Evolutionary conservation across 2,329 filamentous ascomycete species (phyloP).

Genomic region (Phoma sp.): DNA sequence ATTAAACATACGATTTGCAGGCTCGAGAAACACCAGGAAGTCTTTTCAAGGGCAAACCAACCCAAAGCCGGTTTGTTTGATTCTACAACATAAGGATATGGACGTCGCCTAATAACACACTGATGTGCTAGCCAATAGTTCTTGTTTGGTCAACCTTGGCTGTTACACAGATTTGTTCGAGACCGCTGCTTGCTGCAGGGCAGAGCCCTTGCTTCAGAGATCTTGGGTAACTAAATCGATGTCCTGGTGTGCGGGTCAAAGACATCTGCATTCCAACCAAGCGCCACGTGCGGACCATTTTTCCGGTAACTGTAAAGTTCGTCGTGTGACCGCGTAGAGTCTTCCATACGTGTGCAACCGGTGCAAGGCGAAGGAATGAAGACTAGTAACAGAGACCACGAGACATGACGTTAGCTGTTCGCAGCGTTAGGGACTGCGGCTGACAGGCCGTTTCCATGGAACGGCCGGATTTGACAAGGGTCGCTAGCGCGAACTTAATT

Average conservation of each 20-base stretch:
- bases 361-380: slow-evolving; percentile 6
- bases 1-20: too few species aligned
- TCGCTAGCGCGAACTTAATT: background rate
- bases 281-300: slow-evolving; percentile 7
- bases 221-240: background rate
- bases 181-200: background rate
- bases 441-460: slow-evolving; percentile 17
- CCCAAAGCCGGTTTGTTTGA: too few species aligned
- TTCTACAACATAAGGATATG: too few species aligned
- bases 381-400: slow-evolving; percentile 6
- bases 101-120: too few species aligned
- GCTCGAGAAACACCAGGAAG: too few species aligned
- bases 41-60: too few species aligned
- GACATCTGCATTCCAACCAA: slow-evolving; percentile 6
- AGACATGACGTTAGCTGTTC: slow-evolving; percentile 12
- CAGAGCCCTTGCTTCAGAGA: background rate
- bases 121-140: background rate
- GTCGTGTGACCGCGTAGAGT: slow-evolving; percentile 8
- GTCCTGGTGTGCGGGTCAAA: slow-evolving; percentile 12
- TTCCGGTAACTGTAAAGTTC: background rate
- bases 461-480: slow-evolving; percentile 15
- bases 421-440: slow-evolving; percentile 3
- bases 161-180: slow-evolving; percentile 1
- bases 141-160: background rate
- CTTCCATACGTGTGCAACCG: slow-evolving; percentile 5